Conservation (phyloP, 129 eudicot species). For the Sambucus nigra region DNA sequence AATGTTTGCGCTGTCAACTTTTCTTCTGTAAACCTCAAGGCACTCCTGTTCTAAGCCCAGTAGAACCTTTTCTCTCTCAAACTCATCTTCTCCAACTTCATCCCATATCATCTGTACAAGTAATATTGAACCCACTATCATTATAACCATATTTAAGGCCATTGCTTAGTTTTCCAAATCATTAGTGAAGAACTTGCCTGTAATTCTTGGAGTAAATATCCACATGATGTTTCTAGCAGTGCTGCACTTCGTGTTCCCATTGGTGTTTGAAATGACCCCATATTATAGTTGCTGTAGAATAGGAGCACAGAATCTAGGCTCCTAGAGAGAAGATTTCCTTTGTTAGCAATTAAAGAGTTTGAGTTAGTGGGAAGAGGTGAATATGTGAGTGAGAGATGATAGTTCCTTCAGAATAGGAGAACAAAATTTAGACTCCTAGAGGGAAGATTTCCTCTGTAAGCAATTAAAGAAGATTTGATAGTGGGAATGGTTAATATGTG, state of each 20-base stretch:
- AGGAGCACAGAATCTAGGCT: neutral
- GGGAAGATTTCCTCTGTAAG: neutral
- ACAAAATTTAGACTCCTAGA: neutral
- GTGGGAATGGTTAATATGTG: neutral
- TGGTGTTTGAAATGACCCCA: constrained; percentile 53
- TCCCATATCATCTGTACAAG: constrained; percentile 76
- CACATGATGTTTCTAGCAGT: constrained; percentile 77
- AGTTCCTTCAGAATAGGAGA: neutral
- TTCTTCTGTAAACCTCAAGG: constrained; percentile 71
- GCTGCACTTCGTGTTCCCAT: constrained; percentile 40
- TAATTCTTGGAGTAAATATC: constrained; percentile 72
- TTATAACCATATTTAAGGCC: neutral
- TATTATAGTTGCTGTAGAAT: constrained; percentile 5
- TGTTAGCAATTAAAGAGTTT: neutral
- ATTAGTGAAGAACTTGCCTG: constrained; percentile 39
- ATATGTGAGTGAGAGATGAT: no score
- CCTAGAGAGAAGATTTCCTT: constrained; percentile 1
- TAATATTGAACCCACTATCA: neutral
- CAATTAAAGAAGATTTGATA: neutral
- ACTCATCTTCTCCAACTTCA: constrained; percentile 79
- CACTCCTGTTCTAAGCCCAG: constrained; percentile 74
- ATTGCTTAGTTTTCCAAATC: neutral
- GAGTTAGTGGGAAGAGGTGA: constrained; percentile 3
- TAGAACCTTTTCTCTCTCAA: constrained; percentile 59
- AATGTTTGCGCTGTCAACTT: constrained; percentile 81